A percentile compares a stretch with the other conserved stretches of the same genome.
phyloP scores from a whole-genome alignment of 2,329 filamentous ascomycete genomes.

The Blumeria graminis region DNA sequence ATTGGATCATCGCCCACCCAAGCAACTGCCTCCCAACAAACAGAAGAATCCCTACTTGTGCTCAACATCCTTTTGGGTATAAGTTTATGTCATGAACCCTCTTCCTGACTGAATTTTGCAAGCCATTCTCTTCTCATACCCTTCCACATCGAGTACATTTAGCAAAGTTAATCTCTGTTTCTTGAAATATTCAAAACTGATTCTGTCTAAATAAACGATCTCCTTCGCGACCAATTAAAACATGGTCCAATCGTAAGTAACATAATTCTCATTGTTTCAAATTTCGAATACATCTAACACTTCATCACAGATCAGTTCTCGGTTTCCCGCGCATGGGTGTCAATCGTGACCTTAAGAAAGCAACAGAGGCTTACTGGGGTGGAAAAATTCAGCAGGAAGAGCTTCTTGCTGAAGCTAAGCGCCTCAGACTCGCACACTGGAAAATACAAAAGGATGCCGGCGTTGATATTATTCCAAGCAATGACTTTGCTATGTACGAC shows the following conservation, averaged over 20 bases:
- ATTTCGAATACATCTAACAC: constrained; percentile 4
- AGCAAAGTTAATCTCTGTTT: too few species aligned
- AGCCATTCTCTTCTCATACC: too few species aligned
- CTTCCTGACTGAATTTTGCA: too few species aligned
- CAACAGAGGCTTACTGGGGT: constrained; percentile 92
- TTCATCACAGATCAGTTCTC: constrained; percentile 37
- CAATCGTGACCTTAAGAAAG: constrained; percentile 99
- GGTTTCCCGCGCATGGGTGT: constrained; percentile 98
- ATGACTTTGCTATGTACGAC: constrained; percentile 98
- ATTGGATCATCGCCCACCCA: too few species aligned
- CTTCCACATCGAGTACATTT: too few species aligned
- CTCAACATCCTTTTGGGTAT: too few species aligned
- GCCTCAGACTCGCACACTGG: constrained; percentile 91
- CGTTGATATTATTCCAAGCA: constrained; percentile 94
- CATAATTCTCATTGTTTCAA: not conserved
- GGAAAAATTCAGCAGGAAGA: constrained; percentile 84
- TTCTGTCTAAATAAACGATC: too few species aligned
- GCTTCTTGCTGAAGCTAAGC: constrained; percentile 85
- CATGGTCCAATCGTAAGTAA: constrained; percentile 35
- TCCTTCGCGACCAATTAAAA: not conserved
- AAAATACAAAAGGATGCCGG: constrained; percentile 98
- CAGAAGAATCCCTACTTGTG: too few species aligned
- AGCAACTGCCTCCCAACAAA: too few species aligned
- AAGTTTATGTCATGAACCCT: too few species aligned
- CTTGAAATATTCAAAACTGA: too few species aligned